phyloP scores from a whole-genome alignment of 1,284 basidiomycete species.

The Meripilus lineatus region DNA sequence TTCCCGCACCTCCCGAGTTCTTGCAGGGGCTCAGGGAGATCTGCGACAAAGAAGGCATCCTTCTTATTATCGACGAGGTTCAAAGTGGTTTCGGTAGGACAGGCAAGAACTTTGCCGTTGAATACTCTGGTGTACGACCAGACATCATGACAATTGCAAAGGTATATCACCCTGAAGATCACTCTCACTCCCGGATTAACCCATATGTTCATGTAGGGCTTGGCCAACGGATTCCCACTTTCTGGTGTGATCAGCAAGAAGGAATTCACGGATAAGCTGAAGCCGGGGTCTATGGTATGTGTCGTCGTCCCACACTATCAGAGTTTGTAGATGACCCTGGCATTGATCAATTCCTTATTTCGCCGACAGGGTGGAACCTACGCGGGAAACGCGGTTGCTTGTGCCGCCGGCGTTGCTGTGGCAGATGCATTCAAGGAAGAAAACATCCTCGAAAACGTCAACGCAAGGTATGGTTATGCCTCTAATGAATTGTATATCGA shows the following conservation, averaged over 20 bases:
- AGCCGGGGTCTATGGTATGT: constrained; percentile 74
- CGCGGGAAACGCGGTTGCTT: constrained; percentile 85
- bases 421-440: constrained; percentile 76
- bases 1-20: constrained; percentile 81
- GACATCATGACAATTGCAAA: constrained; percentile 92
- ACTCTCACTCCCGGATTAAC: neutral
- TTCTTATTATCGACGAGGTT: constrained; percentile 84
- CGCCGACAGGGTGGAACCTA: constrained; percentile 76
- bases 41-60: constrained; percentile 84
- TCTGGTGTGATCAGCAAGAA: constrained; percentile 81
- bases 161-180: constrained; percentile 28
- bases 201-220: constrained; percentile 44
- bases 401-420: constrained; percentile 83
- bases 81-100: constrained; percentile 90
- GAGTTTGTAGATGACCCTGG: no score
- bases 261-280: constrained; percentile 78
- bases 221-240: constrained; percentile 93
- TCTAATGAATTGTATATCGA: neutral
- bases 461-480: constrained; percentile 45
- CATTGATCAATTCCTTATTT: no score
- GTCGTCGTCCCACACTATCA: no score
- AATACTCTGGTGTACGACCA: constrained; percentile 78
- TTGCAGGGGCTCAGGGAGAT: constrained; percentile 76
- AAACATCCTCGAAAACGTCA: constrained; percentile 76
- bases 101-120: constrained; percentile 80